Evolutionary conservation across 2,329 filamentous ascomycete species (phyloP).

Genomic region (Chaetomium sp.): DNA sequence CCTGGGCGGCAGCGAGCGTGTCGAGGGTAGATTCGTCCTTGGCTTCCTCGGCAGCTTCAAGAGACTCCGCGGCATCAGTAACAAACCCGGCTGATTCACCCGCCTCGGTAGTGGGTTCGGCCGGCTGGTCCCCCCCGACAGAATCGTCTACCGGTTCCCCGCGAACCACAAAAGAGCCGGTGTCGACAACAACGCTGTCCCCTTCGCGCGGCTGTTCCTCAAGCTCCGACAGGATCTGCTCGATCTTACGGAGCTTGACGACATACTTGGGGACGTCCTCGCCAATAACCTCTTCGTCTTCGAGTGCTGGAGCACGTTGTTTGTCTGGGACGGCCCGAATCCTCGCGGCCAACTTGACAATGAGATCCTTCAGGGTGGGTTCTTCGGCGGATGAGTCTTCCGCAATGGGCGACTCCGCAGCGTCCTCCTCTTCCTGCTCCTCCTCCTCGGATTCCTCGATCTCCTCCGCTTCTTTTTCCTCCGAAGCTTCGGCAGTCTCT

Average conservation of each 20-base stretch:
- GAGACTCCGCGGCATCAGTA: not conserved
- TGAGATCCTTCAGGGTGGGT: slow-evolving; percentile 41
- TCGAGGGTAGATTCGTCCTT: not conserved
- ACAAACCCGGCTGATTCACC: slow-evolving; percentile 4
- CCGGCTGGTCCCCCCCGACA: not conserved
- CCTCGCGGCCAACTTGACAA: slow-evolving; percentile 44
- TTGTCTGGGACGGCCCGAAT: slow-evolving; percentile 33
- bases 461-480: not conserved
- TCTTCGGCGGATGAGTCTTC: slow-evolving; percentile 12
- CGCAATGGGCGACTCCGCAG: slow-evolving; percentile 5
- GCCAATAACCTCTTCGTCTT: slow-evolving; percentile 12
- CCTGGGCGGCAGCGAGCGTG: not conserved
- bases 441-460: not conserved
- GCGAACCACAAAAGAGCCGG: not conserved
- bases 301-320: not conserved
- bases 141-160: slow-evolving; percentile 7
- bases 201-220: slow-evolving; percentile 30
- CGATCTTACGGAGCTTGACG: slow-evolving; percentile 43
- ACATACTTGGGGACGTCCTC: slow-evolving; percentile 26
- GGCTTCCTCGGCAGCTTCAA: not conserved
- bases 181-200: slow-evolving; percentile 1
- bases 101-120: not conserved
- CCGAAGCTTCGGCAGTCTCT: not conserved
- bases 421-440: not conserved
- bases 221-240: slow-evolving; percentile 45